Base-by-base conservation (phyloP, 441 rosid genomes). In the Mallotus repandus region DNA sequence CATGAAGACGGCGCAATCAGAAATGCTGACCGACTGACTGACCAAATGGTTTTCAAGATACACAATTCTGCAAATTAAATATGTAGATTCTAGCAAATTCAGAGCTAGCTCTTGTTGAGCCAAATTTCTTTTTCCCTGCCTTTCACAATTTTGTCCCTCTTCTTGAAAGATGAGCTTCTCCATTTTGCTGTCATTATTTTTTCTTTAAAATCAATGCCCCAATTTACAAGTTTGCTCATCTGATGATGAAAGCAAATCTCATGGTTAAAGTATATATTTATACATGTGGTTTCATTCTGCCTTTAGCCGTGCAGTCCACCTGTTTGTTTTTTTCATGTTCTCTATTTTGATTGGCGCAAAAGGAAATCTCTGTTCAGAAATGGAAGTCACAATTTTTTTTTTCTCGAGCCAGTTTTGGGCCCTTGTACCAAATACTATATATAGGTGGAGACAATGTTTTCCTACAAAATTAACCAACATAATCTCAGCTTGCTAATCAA, bases 111-210 rank as follows among this genome's bases (percentile, higher is more conserved):
- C 12, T 52, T 46, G 38, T 66, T 18, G 41, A 35, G 76, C 64
- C 68, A 76, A 73, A 56, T 41, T 22, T 38, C 32, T 15, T 63
- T 61, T 32, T 6, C 0, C 19, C 35, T 29, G 29, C 61, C 60
- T 59, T 46, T 13, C 41, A 41, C 59, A 58, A 55, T 48, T 69
- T 69, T 63, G 43, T 53, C 25, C 52, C 48, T 70, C 62, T 16
- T 72, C 50, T 2, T 46, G 66, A 71, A 77, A 70, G 80, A 73
- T 45, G 77, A 73, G 82, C 70, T 16, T 22, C 5, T 69, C n/a
- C 54, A 15, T 29, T 50, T 35, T 57, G 69, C 54, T 68, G 7
- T 59, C 11, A 1, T 7, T 60, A 52, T 11, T 49, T 15, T 43
- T 70, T 70, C 18, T 41, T 3, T 14, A 19, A 5, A 41, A 21